Evolutionary conservation across 176 grass and related monocot species (phyloP), one percentile per base, ranked within the genome.

Genomic region (Aechmea fasciata): DNA sequence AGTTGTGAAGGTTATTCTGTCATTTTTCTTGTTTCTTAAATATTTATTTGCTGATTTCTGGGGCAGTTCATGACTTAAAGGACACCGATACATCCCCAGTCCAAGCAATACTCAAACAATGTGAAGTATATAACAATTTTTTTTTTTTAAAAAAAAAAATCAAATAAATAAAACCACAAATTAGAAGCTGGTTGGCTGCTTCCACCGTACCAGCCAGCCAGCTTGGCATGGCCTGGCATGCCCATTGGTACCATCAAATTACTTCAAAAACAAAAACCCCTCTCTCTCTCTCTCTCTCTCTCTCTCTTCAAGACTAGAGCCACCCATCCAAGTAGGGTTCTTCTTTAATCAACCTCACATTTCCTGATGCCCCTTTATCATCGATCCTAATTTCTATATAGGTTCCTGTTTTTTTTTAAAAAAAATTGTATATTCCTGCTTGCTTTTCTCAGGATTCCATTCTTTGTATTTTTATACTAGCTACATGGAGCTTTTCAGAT

Each of bases 191-290:
- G 49, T 24, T 80, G 75, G 73, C 54, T 78, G 61, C 79, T 80
- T 92, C 73, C 5, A 61, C 41, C 70, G 41, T 78, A 68, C 7
- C 15, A 61, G 55, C 55, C 89, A 92, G 74, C 55, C 89, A 92
- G 74, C 83, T 84, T 66, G 63, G 61, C 52, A 77, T 89, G 70
- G 57, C 70, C 80, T 92, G 80, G 75, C 89, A 74, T 68, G 49
- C 69, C 69, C 72, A 19, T 72, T 71, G 14, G 13, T 13, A 72
- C 24, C 64, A 24, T 52, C 51, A 78, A 73, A 62, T 14, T 13
- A 14, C 48, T 50, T 55, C 9, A n/a, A 65, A n/a, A 25, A 11
- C 3, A 65, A n/a, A 25, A 11, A 2, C 17, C 3, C 5, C 15
- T 66, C 50, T 18, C 18, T 57, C 50, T 67, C 64, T 53, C 19